A percentile compares a stretch with the other conserved stretches of the same genome.
Conservation (phyloP, 495 filamentous ascomycete species). For the Beverwykella pulmonaria region DNA sequence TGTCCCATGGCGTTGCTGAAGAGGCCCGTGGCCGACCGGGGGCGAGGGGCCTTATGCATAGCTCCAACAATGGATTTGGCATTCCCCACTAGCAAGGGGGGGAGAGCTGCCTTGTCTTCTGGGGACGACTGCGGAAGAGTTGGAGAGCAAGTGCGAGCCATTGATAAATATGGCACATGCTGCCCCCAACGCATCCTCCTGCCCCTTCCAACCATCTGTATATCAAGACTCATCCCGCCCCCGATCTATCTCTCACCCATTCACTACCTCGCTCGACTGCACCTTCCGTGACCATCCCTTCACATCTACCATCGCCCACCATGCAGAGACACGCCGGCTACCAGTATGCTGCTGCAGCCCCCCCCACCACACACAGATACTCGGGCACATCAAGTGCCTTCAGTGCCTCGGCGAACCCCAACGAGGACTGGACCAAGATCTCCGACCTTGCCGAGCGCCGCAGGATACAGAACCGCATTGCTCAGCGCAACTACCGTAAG, state of each 20-base stretch:
- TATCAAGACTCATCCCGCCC: conserved; percentile 19
- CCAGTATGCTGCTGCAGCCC: conserved; percentile 43
- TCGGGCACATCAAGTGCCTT: conserved; percentile 91
- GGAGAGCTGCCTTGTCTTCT: conserved; percentile 26
- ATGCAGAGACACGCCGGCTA: conserved; percentile 51
- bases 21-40: conserved; percentile 24
- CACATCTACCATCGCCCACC: conserved; percentile 14
- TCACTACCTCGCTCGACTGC: background rate
- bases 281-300: conserved; percentile 5
- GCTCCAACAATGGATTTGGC: conserved; percentile 36
- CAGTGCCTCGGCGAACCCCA: conserved; percentile 92
- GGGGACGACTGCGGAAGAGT: conserved; percentile 28
- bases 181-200: conserved; percentile 18
- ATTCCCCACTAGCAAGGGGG: conserved; percentile 35
- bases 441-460: conserved; percentile 92
- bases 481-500: conserved; percentile 97
- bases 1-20: conserved; percentile 17
- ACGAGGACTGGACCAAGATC: conserved; percentile 99
- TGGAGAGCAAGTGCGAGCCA: conserved; percentile 20
- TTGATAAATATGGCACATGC: conserved; percentile 37
- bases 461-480: conserved; percentile 96
- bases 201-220: conserved; percentile 6
- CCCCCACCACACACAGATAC: conserved; percentile 56
- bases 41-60: conserved; percentile 34
- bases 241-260: background rate